These are phyloP conservation scores for Cyclocybe aegerita DNA, from an alignment of 768 basidiomycete genomes.

Conservation along the genomic window DNA sequence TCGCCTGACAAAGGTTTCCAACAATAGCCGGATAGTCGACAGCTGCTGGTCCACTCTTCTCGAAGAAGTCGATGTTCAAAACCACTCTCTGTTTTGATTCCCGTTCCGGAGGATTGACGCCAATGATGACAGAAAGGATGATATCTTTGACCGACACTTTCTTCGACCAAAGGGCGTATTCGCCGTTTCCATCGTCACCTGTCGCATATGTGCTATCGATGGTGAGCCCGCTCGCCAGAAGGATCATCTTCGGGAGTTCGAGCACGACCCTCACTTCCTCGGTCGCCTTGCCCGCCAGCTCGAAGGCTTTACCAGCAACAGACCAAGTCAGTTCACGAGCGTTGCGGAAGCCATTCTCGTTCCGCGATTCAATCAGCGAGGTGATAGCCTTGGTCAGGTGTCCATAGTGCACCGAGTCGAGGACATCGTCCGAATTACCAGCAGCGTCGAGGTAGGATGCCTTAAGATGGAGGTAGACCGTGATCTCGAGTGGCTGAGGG, in stretches of 20 bases:
- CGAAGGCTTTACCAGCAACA: constrained; percentile 36
- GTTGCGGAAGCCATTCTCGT: constrained; percentile 21
- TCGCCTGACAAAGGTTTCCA: constrained; percentile 32
- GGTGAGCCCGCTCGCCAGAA: constrained; percentile 45
- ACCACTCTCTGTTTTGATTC: constrained; percentile 62
- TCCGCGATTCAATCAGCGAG: constrained; percentile 27
- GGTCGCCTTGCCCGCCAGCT: constrained; percentile 33
- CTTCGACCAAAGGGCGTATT: constrained; percentile 5
- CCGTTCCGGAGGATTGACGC: constrained; percentile 71
- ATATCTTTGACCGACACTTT: constrained; percentile 47
- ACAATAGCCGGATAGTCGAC: constrained; percentile 40
- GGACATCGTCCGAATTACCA: constrained; percentile 49
- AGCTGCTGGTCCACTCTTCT: constrained; percentile 21
- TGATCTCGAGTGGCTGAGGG: constrained; percentile 52
- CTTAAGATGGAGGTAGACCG: constrained; percentile 46
- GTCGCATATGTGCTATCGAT: constrained; percentile 24
- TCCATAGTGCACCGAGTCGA: constrained; percentile 65
- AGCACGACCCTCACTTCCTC: constrained; percentile 40
- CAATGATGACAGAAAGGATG: constrained; percentile 57
- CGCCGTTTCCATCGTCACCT: constrained; percentile 21
- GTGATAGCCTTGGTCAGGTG: constrained; percentile 51
- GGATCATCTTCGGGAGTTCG: constrained; percentile 47
- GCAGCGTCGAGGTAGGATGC: constrained; percentile 42
- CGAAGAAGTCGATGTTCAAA: constrained; percentile 48
- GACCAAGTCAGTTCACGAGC: constrained; percentile 31